Percentiles rank a stretch among this genome's conserved stretches.
These are phyloP conservation scores for Talaromyces sp. DNA, from an alignment of 2,329 filamentous ascomycete species.

Conservation along the genomic window DNA sequence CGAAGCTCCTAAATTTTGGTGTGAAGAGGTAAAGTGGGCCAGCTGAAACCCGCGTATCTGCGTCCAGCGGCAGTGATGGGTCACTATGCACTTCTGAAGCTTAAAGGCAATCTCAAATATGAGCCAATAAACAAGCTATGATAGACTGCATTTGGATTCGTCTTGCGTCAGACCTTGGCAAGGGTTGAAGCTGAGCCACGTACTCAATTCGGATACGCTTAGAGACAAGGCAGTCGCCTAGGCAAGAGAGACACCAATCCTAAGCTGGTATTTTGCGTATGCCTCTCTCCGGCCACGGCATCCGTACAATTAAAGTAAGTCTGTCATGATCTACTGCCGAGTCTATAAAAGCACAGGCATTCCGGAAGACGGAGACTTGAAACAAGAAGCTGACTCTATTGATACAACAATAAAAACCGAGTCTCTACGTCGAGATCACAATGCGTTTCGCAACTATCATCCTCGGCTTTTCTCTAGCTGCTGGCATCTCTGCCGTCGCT, in stretches of 20 bases:
- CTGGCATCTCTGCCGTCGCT: background rate
- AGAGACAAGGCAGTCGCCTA: background rate
- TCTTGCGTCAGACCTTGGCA: background rate
- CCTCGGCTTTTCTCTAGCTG: background rate
- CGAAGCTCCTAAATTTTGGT: background rate
- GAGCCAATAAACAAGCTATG: background rate
- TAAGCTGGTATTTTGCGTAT: background rate
- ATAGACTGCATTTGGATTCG: background rate
- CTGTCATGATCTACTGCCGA: background rate
- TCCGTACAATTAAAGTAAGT: background rate
- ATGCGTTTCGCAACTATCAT: background rate
- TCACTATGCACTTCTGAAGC: background rate
- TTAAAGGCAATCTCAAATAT: background rate
- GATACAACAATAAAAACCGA: background rate
- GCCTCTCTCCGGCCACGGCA: background rate
- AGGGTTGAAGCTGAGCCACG: background rate
- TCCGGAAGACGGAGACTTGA: background rate
- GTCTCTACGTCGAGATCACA: background rate
- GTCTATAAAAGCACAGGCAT: background rate
- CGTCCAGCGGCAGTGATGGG: background rate
- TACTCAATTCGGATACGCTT: background rate
- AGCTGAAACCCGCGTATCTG: background rate
- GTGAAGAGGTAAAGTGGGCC: background rate
- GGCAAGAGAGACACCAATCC: background rate
- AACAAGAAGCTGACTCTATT: background rate